Base-by-base conservation (phyloP, 768 basidiomycete species). In the Saitozyma podzolica region DNA sequence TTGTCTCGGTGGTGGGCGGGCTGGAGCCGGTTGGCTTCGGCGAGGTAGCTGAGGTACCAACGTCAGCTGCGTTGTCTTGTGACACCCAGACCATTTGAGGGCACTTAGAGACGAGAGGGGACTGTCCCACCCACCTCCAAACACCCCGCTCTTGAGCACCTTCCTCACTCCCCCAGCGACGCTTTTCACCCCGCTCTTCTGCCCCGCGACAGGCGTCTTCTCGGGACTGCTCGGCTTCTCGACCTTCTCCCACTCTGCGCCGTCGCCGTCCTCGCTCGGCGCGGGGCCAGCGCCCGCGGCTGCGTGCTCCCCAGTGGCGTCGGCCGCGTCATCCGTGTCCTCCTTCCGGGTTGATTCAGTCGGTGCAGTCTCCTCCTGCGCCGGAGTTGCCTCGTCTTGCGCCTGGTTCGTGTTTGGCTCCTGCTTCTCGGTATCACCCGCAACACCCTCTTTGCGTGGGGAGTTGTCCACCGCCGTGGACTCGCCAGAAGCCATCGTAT, bases 81-180 rank as follows among this genome's bases (percentile, higher is more conserved):
- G 37, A 19, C 14, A 9, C 40, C 13, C 1, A 50, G 40, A 13
- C 9, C 10, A 56, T 19, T 40, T 41, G 45, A 0, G 39, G 39
- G 17, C 50, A 4, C n/a, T 9, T 6, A 3, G 17, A 11, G 48
- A 4, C 19, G 9, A 43, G 0, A 41, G 45, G 11, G 19, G 17
- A 50, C 47, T 2, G 45, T 6, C n/a, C 45, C 1, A 59, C 68
- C 56, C 40, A 67, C 66, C 59, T 48, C 72, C 72, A 61, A 73
- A 73, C 16, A 73, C 66, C 17, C 72, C 72, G 50, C 57, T 67
- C 48, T 67, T 73, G 40, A 73, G 53, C 19, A 73, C 72, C 56
- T 68, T 68, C 53, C 64, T 68, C 7, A 73, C 72, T 39, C 67
- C 72, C 19, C 64, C 68, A 47, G 62, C 63, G 16, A 50, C 49